These are phyloP conservation scores for Pseudonitzschia multiseries DNA, from an alignment of 108 stramenopile species.

Conservation along the genomic window DNA sequence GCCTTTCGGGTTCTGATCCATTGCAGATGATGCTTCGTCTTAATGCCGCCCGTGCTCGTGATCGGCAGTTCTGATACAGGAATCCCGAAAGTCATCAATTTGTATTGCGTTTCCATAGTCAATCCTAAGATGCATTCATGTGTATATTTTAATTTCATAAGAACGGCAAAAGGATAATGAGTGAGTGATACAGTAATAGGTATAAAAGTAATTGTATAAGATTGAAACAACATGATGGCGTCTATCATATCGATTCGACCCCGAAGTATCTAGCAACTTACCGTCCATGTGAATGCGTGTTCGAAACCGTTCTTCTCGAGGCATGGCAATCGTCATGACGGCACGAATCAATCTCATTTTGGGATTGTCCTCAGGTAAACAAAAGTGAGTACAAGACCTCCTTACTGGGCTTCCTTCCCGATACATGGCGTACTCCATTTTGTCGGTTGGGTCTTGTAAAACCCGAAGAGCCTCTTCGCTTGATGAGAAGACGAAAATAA, in stretches of 20 bases:
- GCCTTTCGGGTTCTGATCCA: not conserved
- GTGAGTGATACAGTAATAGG: not conserved
- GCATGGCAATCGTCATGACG: not conserved
- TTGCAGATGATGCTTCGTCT: not conserved
- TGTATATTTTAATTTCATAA: not conserved
- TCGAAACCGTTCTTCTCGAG: slow-evolving; percentile 1
- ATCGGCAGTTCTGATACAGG: not conserved
- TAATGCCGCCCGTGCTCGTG: not conserved
- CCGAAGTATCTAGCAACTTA: not conserved
- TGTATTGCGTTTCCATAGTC: not conserved
- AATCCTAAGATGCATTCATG: not conserved
- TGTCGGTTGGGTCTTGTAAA: not conserved
- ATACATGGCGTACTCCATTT: not conserved
- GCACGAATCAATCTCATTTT: slow-evolving; percentile 1
- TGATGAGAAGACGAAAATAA: slow-evolving; percentile 15
- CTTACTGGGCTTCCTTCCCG: slow-evolving; percentile 5
- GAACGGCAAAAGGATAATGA: not conserved
- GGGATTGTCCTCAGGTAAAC: slow-evolving; percentile 4
- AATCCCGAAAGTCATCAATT: not conserved
- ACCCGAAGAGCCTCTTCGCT: not conserved
- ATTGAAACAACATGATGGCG: not conserved
- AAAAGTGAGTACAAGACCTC: slow-evolving; percentile 13
- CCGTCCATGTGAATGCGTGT: slow-evolving; percentile 12
- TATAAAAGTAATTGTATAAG: not conserved
- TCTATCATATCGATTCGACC: not conserved